Conservation (phyloP, 495 filamentous ascomycete genomes). For the Aspergillus homomorphus region DNA sequence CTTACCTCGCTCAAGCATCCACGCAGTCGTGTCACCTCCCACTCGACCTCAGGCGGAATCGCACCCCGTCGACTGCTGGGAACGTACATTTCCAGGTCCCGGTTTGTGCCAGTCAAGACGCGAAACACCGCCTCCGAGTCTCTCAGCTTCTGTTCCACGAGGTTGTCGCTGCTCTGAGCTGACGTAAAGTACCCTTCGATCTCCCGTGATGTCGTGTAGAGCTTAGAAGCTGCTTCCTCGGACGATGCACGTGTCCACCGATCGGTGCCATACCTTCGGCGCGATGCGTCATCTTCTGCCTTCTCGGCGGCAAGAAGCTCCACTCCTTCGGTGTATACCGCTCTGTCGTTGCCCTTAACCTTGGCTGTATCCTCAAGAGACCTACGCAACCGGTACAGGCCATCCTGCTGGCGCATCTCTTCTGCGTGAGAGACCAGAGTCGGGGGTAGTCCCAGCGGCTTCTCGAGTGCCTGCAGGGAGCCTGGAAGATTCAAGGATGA, state of each 20-base stretch:
- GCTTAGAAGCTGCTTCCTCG: conserved; percentile 63
- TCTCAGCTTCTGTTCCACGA: conserved; percentile 75
- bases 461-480: conserved; percentile 90
- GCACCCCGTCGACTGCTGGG: conserved; percentile 76
- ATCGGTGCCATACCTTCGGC: conserved; percentile 81
- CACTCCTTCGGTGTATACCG: conserved; percentile 77
- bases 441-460: conserved; percentile 87
- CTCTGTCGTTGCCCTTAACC: conserved; percentile 70
- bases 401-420: conserved; percentile 91
- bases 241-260: conserved; percentile 75
- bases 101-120: conserved; percentile 72
- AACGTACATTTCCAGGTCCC: conserved; percentile 81
- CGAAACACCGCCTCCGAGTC: conserved; percentile 70
- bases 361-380: conserved; percentile 85
- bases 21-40: conserved; percentile 69
- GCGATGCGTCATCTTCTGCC: conserved; percentile 72
- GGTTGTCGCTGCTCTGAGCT: conserved; percentile 75
- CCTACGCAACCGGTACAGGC: conserved; percentile 65
- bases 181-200: conserved; percentile 86
- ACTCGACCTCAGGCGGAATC: conserved; percentile 76
- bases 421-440: conserved; percentile 85
- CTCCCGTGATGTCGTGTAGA: conserved; percentile 72
- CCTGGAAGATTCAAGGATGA: conserved; percentile 86
- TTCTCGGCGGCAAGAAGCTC: conserved; percentile 74
- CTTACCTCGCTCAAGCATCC: conserved; percentile 77